phyloP scores from a whole-genome alignment of 129 eudicot genomes.

The Logfia minima region DNA sequence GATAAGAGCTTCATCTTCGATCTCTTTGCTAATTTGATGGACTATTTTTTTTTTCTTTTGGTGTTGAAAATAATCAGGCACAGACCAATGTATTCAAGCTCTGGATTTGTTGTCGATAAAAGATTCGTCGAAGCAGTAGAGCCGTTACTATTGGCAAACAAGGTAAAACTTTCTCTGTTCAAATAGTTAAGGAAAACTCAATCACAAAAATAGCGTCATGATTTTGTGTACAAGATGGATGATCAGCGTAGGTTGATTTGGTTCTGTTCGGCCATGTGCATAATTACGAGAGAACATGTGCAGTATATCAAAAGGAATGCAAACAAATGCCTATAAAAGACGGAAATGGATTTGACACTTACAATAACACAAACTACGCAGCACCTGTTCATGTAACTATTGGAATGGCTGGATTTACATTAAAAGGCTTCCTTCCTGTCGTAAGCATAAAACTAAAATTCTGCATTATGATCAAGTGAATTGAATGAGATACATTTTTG shows the following conservation, averaged over 20 bases:
- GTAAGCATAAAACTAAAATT: slow-evolving; percentile 25
- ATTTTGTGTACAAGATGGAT: neutral
- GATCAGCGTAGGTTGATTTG: slow-evolving; percentile 63
- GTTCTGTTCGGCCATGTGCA: slow-evolving; percentile 89
- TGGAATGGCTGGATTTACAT: slow-evolving; percentile 93
- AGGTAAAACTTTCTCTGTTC: slow-evolving; percentile 34
- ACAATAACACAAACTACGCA: slow-evolving; percentile 54
- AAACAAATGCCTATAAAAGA: slow-evolving; percentile 72
- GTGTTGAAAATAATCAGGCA: slow-evolving; percentile 42
- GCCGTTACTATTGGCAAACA: slow-evolving; percentile 65
- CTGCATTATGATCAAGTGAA: too few relatives aligned
- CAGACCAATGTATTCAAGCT: slow-evolving; percentile 84
- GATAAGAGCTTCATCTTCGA: too few relatives aligned
- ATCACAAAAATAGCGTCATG: neutral
- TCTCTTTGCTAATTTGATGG: neutral
- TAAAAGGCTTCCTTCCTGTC: slow-evolving; percentile 54
- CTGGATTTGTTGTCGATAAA: slow-evolving; percentile 46
- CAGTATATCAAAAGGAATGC: slow-evolving; percentile 59
- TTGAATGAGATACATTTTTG: too few relatives aligned
- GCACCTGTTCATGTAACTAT: slow-evolving; percentile 88
- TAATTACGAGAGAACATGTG: slow-evolving; percentile 93
- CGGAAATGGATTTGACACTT: slow-evolving; percentile 64
- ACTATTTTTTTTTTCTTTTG: slow-evolving; percentile 10
- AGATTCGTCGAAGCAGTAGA: slow-evolving; percentile 66
- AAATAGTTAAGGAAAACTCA: too few relatives aligned